Conservation (phyloP, 2,329 filamentous ascomycete species). For the Colletotrichum ledebouriae region DNA sequence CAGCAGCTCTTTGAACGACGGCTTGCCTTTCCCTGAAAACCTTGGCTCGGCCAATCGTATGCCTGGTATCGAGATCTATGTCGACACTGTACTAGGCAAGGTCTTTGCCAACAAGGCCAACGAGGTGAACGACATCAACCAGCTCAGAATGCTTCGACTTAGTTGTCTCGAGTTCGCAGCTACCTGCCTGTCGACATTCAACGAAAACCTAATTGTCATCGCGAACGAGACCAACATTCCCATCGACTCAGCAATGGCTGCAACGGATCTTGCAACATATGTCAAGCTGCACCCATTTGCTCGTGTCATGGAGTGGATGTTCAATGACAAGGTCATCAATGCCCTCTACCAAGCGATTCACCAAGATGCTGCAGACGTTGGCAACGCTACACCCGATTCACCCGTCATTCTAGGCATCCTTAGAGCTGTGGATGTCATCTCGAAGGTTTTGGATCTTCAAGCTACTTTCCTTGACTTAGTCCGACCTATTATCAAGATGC, state of each 20-base stretch:
- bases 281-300: constrained; percentile 91
- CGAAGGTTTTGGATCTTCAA: constrained; percentile 86
- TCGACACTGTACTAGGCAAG: constrained; percentile 89
- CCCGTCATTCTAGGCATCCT: constrained; percentile 85
- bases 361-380: constrained; percentile 79
- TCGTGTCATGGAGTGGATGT: constrained; percentile 97
- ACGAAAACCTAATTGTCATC: constrained; percentile 91
- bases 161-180: constrained; percentile 88
- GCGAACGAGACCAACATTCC: constrained; percentile 82
- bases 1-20: constrained; percentile 76
- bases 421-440: constrained; percentile 86
- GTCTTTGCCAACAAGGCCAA: constrained; percentile 78
- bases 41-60: constrained; percentile 81
- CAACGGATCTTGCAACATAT: constrained; percentile 83
- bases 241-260: constrained; percentile 80
- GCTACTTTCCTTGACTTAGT: constrained; percentile 93
- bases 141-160: constrained; percentile 80
- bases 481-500: constrained; percentile 79
- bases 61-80: constrained; percentile 90
- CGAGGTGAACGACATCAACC: constrained; percentile 75
- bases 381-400: constrained; percentile 80
- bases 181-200: constrained; percentile 86
- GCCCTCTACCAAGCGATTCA: constrained; percentile 84
- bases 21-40: constrained; percentile 87
- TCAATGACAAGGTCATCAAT: constrained; percentile 89